Evolutionary conservation across 139 green algal genomes (phyloP).

Genomic region (Micromonas commoda): DNA sequence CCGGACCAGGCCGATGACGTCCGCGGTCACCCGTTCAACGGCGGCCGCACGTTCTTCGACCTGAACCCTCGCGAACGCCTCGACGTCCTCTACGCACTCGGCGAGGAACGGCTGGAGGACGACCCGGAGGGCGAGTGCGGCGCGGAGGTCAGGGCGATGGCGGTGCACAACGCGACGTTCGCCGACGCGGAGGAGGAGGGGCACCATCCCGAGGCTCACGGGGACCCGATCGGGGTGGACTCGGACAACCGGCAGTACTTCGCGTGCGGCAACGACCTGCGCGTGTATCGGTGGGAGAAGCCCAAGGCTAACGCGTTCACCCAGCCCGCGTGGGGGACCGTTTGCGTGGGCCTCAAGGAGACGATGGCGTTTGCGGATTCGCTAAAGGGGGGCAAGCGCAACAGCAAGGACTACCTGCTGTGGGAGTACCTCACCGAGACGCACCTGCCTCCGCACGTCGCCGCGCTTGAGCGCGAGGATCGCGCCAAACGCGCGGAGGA

Average conservation of each 20-base stretch:
- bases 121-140: too few relatives aligned
- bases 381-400: neutral
- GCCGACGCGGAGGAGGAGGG: neutral
- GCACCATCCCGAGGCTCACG: neutral
- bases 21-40: neutral
- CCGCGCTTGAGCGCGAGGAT: neutral
- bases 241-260: neutral
- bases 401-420: neutral
- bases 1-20: neutral
- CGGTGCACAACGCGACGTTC: neutral
- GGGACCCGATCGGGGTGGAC: neutral
- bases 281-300: conserved; percentile 6
- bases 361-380: neutral
- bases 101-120: neutral
- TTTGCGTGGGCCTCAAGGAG: neutral
- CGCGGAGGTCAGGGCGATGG: neutral
- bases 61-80: neutral
- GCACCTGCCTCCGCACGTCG: neutral
- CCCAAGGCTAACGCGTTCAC: neutral
- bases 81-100: neutral
- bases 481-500: neutral
- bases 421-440: neutral
- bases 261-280: neutral
- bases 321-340: neutral
- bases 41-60: neutral